Conservation (phyloP, 1,284 basidiomycete species). For the Meripilus lineatus region DNA sequence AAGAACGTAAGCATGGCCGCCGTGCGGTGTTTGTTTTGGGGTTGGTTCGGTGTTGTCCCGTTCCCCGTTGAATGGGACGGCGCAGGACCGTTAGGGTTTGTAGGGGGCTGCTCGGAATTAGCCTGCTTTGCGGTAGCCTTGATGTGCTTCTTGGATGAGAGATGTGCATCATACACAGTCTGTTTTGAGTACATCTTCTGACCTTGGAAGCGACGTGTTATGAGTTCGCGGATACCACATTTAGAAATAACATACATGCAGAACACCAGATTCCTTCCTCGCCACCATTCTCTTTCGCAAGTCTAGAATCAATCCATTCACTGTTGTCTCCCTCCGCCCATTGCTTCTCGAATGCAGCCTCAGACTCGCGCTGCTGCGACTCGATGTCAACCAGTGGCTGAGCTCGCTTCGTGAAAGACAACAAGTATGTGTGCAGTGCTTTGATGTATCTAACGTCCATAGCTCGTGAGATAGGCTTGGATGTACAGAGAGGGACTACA, state of each 20-base stretch:
- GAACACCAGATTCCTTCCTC: conserved; percentile 89
- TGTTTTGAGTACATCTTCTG: conserved; percentile 95
- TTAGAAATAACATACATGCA: conserved; percentile 67
- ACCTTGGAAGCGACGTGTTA: conserved; percentile 40
- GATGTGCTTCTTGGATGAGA: conserved; percentile 92
- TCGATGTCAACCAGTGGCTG: conserved; percentile 86
- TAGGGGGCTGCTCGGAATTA: conserved; percentile 39
- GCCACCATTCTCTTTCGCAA: conserved; percentile 39
- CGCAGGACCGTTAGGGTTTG: conserved; percentile 59
- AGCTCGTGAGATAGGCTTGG: neutral
- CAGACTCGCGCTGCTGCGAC: conserved; percentile 57
- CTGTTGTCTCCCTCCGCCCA: conserved; percentile 79
- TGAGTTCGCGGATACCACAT: conserved; percentile 2
- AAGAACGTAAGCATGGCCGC: conserved; percentile 76
- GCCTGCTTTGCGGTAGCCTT: conserved; percentile 81
- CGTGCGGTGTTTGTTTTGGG: conserved; percentile 57
- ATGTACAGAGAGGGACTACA: conserved; percentile 26
- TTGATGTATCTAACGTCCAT: conserved; percentile 64
- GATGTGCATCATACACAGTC: conserved; percentile 95
- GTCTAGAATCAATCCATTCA: conserved; percentile 67
- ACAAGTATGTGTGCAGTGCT: conserved; percentile 78
- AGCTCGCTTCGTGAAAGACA: conserved; percentile 84
- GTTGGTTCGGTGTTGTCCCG: conserved; percentile 25
- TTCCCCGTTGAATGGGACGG: conserved; percentile 20
- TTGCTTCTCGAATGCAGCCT: conserved; percentile 67